phyloP scores from a whole-genome alignment of 345 rosid species.

The Streptanthus diversifolius region DNA sequence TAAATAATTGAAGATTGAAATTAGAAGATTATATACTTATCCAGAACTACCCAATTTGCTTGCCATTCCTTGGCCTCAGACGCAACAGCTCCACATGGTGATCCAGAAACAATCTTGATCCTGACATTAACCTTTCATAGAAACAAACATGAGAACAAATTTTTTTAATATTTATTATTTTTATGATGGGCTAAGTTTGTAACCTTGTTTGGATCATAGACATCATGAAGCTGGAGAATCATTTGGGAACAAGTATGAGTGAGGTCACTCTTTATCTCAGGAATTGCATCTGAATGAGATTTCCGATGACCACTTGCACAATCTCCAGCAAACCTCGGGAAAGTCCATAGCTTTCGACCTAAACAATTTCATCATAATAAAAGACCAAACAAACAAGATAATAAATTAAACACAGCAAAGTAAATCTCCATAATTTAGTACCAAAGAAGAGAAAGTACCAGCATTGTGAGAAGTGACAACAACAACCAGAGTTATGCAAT shows the following conservation, averaged over 20 bases:
- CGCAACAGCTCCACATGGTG: constrained; percentile 82
- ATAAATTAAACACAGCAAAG: not conserved
- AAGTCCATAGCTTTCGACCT: constrained; percentile 88
- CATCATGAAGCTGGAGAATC: constrained; percentile 96
- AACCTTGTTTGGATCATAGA: constrained; percentile 94
- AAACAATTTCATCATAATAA: not conserved
- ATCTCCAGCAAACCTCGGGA: constrained; percentile 91
- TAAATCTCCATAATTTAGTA: not conserved
- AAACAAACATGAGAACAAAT: not conserved
- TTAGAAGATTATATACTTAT: constrained; percentile 48
- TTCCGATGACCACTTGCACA: constrained; percentile 78
- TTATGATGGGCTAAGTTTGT: not conserved
- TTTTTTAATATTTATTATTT: not conserved
- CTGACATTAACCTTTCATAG: constrained; percentile 69
- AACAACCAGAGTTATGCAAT: constrained; percentile 85
- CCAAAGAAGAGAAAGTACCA: constrained; percentile 41
- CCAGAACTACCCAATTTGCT: constrained; percentile 92
- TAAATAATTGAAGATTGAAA: not conserved
- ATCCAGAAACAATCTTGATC: constrained; percentile 88
- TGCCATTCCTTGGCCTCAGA: constrained; percentile 70
- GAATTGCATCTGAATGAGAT: constrained; percentile 55
- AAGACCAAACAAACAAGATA: not conserved
- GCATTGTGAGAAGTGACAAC: constrained; percentile 70
- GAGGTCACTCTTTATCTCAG: constrained; percentile 71
- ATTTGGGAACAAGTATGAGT: constrained; percentile 95